A percentile compares a stretch with the other conserved stretches of the same genome.
phyloP scores from a whole-genome alignment of 2,329 filamentous ascomycete genomes.

The Trichoderma sp. region DNA sequence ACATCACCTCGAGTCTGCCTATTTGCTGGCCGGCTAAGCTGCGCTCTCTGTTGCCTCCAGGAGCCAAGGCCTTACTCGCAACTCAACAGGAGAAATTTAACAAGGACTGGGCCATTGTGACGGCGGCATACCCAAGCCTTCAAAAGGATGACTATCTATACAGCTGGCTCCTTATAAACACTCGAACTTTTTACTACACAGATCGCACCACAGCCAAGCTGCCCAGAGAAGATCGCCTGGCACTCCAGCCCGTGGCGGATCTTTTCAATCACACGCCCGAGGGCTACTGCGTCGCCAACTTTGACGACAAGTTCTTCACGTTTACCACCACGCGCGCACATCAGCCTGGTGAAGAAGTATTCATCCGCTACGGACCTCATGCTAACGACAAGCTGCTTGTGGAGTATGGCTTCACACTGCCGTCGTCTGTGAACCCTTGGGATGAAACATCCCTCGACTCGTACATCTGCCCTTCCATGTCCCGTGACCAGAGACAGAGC shows the following conservation, averaged over 20 bases:
- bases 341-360: slow-evolving; percentile 58
- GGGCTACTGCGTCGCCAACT: slow-evolving; percentile 55
- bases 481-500: slow-evolving; percentile 32
- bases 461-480: slow-evolving; percentile 41
- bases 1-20: slow-evolving; percentile 51
- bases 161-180: slow-evolving; percentile 59
- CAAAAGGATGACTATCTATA: slow-evolving; percentile 47
- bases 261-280: slow-evolving; percentile 60
- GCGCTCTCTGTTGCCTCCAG: slow-evolving; percentile 43
- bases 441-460: slow-evolving; percentile 50
- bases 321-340: slow-evolving; percentile 53
- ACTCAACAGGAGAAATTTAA: slow-evolving; percentile 50
- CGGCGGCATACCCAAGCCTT: slow-evolving; percentile 28
- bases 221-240: slow-evolving; percentile 57
- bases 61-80: slow-evolving; percentile 43
- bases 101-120: slow-evolving; percentile 39
- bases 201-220: slow-evolving; percentile 43
- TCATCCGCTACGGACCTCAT: slow-evolving; percentile 66
- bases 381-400: slow-evolving; percentile 67
- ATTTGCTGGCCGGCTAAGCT: slow-evolving; percentile 45
- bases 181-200: slow-evolving; percentile 59
- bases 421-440: slow-evolving; percentile 45
- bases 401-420: slow-evolving; percentile 58
- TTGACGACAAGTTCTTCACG: slow-evolving; percentile 50
- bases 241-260: slow-evolving; percentile 69